These are phyloP conservation scores for Naganishia cerealis DNA, from an alignment of 1,284 basidiomycete genomes.

Conservation along the genomic window DNA sequence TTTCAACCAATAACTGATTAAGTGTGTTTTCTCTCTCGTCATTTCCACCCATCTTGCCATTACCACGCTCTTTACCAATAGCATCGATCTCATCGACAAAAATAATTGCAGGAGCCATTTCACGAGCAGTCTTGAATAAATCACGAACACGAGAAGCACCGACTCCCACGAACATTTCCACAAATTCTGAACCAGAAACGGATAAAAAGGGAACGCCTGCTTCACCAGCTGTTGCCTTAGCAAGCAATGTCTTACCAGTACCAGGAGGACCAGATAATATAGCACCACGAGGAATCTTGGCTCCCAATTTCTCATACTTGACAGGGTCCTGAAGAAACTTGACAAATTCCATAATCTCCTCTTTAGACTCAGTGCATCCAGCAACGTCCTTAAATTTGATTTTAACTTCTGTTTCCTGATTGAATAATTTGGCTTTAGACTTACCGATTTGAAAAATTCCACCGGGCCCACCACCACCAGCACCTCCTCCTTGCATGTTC, in stretches of 20 bases:
- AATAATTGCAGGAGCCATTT: constrained; percentile 96
- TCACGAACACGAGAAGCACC: constrained; percentile 96
- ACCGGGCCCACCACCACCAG: too few relatives aligned
- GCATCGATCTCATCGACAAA: constrained; percentile 98
- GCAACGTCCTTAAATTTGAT: too few relatives aligned
- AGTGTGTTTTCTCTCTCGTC: constrained; percentile 98
- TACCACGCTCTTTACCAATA: constrained; percentile 92
- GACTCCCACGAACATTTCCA: constrained; percentile 99
- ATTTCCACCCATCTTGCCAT: constrained; percentile 95
- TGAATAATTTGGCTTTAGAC: too few relatives aligned
- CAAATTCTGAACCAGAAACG: constrained; percentile 97
- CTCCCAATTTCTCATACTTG: constrained; percentile 92
- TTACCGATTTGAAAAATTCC: too few relatives aligned
- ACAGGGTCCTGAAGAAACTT: too few relatives aligned
- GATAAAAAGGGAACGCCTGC: constrained; percentile 96
- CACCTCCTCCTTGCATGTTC: too few relatives aligned
- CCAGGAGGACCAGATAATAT: constrained; percentile 97
- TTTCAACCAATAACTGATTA: constrained; percentile 96
- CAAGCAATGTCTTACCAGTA: constrained; percentile 95
- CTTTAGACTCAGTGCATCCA: too few relatives aligned
- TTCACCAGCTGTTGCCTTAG: constrained; percentile 97
- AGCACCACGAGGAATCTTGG: constrained; percentile 97
- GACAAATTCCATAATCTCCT: too few relatives aligned
- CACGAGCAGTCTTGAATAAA: constrained; percentile 94
- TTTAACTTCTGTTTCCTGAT: too few relatives aligned